Evolutionary conservation across 768 basidiomycete species (phyloP).

Genomic region (Russula dissimulans): DNA sequence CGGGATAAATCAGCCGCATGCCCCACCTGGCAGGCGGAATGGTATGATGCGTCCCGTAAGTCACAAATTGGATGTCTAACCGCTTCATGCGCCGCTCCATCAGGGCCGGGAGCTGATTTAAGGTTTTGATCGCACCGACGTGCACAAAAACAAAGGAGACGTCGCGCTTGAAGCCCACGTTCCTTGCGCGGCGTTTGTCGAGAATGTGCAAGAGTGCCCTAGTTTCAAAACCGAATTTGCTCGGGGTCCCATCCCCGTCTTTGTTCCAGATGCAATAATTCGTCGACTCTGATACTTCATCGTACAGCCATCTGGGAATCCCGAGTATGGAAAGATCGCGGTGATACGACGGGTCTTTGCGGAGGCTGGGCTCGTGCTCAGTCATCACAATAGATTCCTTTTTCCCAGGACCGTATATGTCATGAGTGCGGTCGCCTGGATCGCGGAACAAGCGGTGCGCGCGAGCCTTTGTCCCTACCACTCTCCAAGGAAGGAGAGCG

Average conservation of each 20-base stretch:
- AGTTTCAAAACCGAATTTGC: constrained; percentile 3
- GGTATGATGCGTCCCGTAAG: constrained; percentile 55
- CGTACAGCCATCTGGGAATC: constrained; percentile 13
- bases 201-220: constrained; percentile 6
- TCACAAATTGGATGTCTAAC: constrained; percentile 48
- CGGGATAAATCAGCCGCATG: constrained; percentile 57
- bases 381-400: not conserved
- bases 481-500: constrained; percentile 40
- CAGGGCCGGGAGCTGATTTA: constrained; percentile 43
- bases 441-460: constrained; percentile 5
- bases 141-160: constrained; percentile 57
- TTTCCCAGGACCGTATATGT: not conserved
- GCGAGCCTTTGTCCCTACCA: constrained; percentile 29
- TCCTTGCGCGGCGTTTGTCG: constrained; percentile 7
- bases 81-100: constrained; percentile 37
- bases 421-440: constrained; percentile 5
- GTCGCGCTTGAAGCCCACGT: constrained; percentile 25
- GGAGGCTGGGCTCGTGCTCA: not conserved
- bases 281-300: constrained; percentile 1
- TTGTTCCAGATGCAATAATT: constrained; percentile 17
- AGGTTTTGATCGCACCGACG: constrained; percentile 40
- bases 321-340: constrained; percentile 14
- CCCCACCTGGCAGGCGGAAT: constrained; percentile 48
- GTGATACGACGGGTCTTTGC: constrained; percentile 9
- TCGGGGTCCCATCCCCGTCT: constrained; percentile 6